Percentiles rank a stretch among this genome's conserved stretches.
These are phyloP conservation scores for Sphagnurus paluster DNA, from an alignment of 1,284 basidiomycete species.

Conservation along the genomic window DNA sequence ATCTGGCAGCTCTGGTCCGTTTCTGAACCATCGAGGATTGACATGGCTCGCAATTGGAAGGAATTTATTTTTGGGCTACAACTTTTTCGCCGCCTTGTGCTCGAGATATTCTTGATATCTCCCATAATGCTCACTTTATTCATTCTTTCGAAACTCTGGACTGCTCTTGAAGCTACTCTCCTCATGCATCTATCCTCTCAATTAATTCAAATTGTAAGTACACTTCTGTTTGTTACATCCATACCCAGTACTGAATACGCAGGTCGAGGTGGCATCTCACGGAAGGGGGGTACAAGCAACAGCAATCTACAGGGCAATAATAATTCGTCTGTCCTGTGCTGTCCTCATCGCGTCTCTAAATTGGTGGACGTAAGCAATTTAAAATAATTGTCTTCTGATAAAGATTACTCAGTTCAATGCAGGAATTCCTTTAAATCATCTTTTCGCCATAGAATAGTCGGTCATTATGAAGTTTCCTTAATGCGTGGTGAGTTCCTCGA, in stretches of 20 bases:
- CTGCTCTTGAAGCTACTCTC: slow-evolving; percentile 19
- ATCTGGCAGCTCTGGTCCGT: slow-evolving; percentile 18
- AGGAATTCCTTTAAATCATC: slow-evolving; percentile 7
- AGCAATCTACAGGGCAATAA: slow-evolving; percentile 20
- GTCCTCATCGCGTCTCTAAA: slow-evolving; percentile 17
- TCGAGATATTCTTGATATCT: slow-evolving; percentile 18
- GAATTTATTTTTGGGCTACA: slow-evolving; percentile 13
- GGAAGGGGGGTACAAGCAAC: slow-evolving; percentile 16
- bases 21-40: slow-evolving; percentile 7
- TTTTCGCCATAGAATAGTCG: slow-evolving; percentile 11
- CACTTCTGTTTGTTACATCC: neutral
- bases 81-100: slow-evolving; percentile 17
- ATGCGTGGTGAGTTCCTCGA: slow-evolving; percentile 16
- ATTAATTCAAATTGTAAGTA: slow-evolving; percentile 20
- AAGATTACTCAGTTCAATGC: too few relatives aligned
- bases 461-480: slow-evolving; percentile 17
- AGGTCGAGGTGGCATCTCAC: slow-evolving; percentile 20
- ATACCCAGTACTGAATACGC: slow-evolving; percentile 19
- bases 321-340: slow-evolving; percentile 17
- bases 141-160: slow-evolving; percentile 20
- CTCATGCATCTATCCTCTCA: slow-evolving; percentile 20
- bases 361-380: slow-evolving; percentile 23
- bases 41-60: slow-evolving; percentile 8
- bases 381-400: too few relatives aligned
- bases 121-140: slow-evolving; percentile 15